Evolutionary conservation across 2,329 filamentous ascomycete species (phyloP), one percentile per base, ranked within the genome.

Genomic region (Tolypocladium tundrense): DNA sequence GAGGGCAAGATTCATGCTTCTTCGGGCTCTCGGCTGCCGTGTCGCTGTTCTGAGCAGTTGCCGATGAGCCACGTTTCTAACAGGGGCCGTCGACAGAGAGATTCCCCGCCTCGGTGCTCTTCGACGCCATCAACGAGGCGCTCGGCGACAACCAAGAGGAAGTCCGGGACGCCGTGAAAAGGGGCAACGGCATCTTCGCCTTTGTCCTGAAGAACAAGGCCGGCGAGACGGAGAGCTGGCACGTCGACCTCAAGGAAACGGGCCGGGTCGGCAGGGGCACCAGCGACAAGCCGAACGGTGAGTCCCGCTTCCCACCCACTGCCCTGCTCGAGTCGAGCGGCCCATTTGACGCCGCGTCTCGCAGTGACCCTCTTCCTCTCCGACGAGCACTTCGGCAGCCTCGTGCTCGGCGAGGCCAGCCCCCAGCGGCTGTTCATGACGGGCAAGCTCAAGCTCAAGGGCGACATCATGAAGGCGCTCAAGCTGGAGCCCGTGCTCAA

Each of bases 401-500:
- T 99, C 64, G 86, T 96, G 57, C 69, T 80, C 41, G 94, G 93
- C 71, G 91, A 95, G 79, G 91, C 89, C 67, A 96, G 96, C 70
- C 91, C 94, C 58, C 94, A 97, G 81, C 87, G 87, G 67, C 79
- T 99, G 63, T 97, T 97, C 78, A 97, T 99, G 93, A 84, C 84
- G 19, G 94, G 94, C 68, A 97, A 96, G 82, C 81, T 99, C 70
- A 99, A 97, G 88, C 85, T 97, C 72, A 95, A 91, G 85, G 94
- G 94, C 62, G 91, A 97, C 73, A 86, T 97, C 60, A 97, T 97
- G 93, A 97, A 97, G 84, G 89, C 94, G 41, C 97, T 92, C 60
- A 96, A 95, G 85, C 85, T 97, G 75, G 91, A 97, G 76, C 89
- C 91, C 42, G 88, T 97, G 68, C 78, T 96, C 63, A 91, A 91